These are phyloP conservation scores for Protomyces macrosporus DNA, from an alignment of 1,139 yeast species.

Conservation along the genomic window DNA sequence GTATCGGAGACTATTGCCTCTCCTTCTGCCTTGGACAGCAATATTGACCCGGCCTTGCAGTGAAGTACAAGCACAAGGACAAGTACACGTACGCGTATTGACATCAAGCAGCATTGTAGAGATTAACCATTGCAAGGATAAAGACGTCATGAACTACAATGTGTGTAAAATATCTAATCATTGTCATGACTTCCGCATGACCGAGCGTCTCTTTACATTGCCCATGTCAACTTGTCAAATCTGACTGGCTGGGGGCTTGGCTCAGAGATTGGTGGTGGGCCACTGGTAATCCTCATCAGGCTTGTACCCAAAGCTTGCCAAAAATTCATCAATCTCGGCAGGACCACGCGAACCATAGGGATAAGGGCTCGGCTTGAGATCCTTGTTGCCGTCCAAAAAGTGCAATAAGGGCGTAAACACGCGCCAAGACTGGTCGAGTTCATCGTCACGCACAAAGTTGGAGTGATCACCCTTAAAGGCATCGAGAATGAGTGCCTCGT, in stretches of 20 bases:
- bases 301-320: conserved; percentile 64
- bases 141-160: no score
- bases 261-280: conserved; percentile 46
- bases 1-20: no score
- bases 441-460: conserved; percentile 96
- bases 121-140: no score
- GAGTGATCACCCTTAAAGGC: conserved; percentile 89
- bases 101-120: no score
- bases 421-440: conserved; percentile 87
- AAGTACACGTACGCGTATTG: no score
- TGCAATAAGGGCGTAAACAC: conserved; percentile 86
- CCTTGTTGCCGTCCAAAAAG: conserved; percentile 56
- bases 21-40: no score
- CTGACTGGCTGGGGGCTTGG: not conserved
- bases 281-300: conserved; percentile 66
- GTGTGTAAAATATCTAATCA: no score
- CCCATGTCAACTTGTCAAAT: not conserved
- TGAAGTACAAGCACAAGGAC: no score
- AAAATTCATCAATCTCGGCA: conserved; percentile 53
- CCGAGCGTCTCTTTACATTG: not conserved
- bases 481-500: conserved; percentile 90
- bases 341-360: conserved; percentile 95
- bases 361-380: conserved; percentile 54
- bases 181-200: no score
- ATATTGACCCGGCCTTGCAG: no score